Percentiles rank a stretch among this genome's conserved stretches.
Evolutionary conservation across 2,329 filamentous ascomycete species (phyloP).

Genomic region (Sporothrix variecibatus): DNA sequence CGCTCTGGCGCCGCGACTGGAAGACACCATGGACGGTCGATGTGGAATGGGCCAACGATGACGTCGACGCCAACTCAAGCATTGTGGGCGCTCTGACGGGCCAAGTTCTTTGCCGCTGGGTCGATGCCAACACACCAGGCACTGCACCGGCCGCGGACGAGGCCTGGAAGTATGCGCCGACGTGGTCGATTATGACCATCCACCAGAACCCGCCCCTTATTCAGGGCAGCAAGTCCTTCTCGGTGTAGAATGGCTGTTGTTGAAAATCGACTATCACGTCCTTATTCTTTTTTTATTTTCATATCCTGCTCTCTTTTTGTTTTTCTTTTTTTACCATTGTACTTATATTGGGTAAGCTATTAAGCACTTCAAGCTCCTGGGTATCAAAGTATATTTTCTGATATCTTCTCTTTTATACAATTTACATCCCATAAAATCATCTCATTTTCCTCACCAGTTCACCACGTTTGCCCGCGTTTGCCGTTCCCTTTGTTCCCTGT

Average conservation of each 20-base stretch:
- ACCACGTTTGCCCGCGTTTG: not conserved
- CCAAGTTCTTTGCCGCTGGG: slow-evolving; percentile 78
- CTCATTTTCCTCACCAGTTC: not conserved
- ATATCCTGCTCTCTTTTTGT: not conserved
- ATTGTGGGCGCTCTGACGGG: slow-evolving; percentile 53
- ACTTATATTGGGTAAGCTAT: not conserved
- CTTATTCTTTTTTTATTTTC: too few species aligned
- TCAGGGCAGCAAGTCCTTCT: slow-evolving; percentile 73
- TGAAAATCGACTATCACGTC: too few species aligned
- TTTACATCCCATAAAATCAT: not conserved
- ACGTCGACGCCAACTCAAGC: slow-evolving; percentile 30
- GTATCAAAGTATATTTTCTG: not conserved
- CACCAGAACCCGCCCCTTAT: slow-evolving; percentile 79
- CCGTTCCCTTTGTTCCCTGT: not conserved
- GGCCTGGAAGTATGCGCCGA: slow-evolving; percentile 70
- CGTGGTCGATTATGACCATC: slow-evolving; percentile 71
- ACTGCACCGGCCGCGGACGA: slow-evolving; percentile 84
- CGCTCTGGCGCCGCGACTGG: slow-evolving; percentile 83
- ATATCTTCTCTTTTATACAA: not conserved
- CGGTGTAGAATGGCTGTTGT: slow-evolving; percentile 40
- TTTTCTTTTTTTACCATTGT: not conserved
- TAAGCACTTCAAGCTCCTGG: not conserved
- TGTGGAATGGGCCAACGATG: slow-evolving; percentile 60
- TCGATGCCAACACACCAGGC: slow-evolving; percentile 72
- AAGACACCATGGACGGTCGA: slow-evolving; percentile 74